A percentile compares a stretch with the other conserved stretches of the same genome.
phyloP scores from a whole-genome alignment of 352 stramenopile genomes.

The Vaucheria bursata region DNA sequence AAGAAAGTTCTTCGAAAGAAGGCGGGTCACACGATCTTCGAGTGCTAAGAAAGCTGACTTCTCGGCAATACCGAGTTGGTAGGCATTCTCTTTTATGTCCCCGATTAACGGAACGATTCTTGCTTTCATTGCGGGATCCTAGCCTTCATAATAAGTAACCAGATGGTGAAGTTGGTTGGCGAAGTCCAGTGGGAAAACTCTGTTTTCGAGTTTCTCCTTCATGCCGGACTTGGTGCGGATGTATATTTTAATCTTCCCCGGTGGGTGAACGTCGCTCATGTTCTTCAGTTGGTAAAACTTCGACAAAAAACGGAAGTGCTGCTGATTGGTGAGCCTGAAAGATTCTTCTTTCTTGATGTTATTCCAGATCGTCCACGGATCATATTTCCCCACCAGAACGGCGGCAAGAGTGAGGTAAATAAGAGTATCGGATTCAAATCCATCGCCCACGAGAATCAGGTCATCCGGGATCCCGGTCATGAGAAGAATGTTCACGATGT shows the following conservation, averaged over 20 bases:
- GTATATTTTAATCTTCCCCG: background rate
- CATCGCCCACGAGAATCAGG: background rate
- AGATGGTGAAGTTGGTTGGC: too few species aligned
- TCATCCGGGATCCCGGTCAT: background rate
- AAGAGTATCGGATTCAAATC: background rate
- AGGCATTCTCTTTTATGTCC: too few species aligned
- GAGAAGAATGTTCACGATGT: background rate
- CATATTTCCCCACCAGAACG: background rate
- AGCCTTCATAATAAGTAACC: too few species aligned
- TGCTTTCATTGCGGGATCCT: too few species aligned
- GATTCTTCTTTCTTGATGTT: background rate
- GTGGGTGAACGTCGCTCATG: background rate
- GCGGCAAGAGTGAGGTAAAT: background rate
- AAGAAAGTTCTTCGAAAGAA: too few species aligned
- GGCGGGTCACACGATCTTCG: too few species aligned
- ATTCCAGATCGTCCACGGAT: background rate
- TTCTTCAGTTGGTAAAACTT: constrained; percentile 3
- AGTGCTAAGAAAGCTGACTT: too few species aligned
- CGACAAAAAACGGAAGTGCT: background rate
- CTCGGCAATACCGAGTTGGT: too few species aligned
- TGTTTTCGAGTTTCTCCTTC: too few species aligned
- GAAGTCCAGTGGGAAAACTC: too few species aligned
- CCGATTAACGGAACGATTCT: too few species aligned
- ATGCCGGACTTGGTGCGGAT: too few species aligned
- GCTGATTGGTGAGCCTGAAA: background rate